Base-by-base conservation (phyloP, 1,139 yeast genomes). In the Magnusiomyces tetraspermus region DNA sequence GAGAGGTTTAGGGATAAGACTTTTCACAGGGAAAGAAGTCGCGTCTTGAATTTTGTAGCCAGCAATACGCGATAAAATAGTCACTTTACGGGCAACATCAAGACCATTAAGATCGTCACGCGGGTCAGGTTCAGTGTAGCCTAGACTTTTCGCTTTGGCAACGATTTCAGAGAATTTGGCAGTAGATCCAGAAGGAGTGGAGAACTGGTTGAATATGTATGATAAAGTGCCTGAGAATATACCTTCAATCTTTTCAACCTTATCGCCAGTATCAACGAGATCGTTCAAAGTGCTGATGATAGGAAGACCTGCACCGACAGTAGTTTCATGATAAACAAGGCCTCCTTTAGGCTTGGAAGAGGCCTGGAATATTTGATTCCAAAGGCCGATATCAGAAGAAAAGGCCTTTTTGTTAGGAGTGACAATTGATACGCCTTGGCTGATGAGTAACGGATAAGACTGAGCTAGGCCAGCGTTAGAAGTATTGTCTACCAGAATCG, bases 261-360 rank as follows among this genome's bases (percentile, higher is more conserved):
- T 82, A 70, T 92, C 98, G 59, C 98, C 98, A 52, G 98, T 92
- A 58, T 79, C 77, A 49, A 92, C 76, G 69, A 92, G 76, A 68
- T 92, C 98, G 65, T 82, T 84, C 65, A 92, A 75, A 53, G 97
- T 87, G 49, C 89, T 83, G 62, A 92, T 82, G 59, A 92, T 81
- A 57, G 99, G 99, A 67, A 94, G 77, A 53, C 97, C 99, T 43
- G 98, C 98, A 65, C 97, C 98, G 54, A 92, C 98, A n/a, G 97
- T 87, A 51, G 97, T 95, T 75, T 94, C 98, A 66, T 92, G 98
- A 75, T 88, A 90, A 46, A 89, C 95, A 59, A 90, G 76, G 40
- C 95, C 95, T 50, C 84, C 85, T 36, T 73, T 71, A 48, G 76
- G 73, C 43, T 69, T 66, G 13, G 75, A 68, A 48, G 76, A 75